phyloP scores from a whole-genome alignment of 768 basidiomycete genomes.

The Auriculariales sp. region DNA sequence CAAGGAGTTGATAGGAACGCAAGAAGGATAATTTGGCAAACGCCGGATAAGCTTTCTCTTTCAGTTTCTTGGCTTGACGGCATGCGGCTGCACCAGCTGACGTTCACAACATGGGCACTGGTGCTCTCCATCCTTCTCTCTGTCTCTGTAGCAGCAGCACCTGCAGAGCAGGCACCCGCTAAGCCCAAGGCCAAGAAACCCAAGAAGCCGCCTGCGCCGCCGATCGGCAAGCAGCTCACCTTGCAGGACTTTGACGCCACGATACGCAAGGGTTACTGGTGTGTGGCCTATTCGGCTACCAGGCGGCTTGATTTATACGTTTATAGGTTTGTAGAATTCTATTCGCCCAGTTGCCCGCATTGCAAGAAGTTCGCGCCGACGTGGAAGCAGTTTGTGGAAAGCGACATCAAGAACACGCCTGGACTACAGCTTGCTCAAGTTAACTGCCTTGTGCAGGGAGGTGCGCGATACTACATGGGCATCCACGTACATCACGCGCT shows the following conservation, averaged over 20 bases:
- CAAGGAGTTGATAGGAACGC: too few species aligned
- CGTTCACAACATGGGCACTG: too few species aligned
- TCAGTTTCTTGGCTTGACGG: too few species aligned
- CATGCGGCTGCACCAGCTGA: too few species aligned
- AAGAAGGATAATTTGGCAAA: too few species aligned
- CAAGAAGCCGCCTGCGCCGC: background rate
- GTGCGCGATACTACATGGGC: slow-evolving; percentile 24
- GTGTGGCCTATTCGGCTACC: slow-evolving; percentile 6
- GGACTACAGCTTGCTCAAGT: slow-evolving; percentile 66
- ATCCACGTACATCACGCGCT: background rate
- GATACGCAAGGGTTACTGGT: slow-evolving; percentile 48
- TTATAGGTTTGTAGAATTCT: slow-evolving; percentile 67
- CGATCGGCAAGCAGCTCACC: slow-evolving; percentile 22
- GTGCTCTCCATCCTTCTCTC: background rate
- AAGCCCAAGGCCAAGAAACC: background rate
- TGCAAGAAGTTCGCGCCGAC: slow-evolving; percentile 69
- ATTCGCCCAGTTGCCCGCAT: slow-evolving; percentile 73
- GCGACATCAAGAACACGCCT: slow-evolving; percentile 28
- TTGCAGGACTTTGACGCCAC: slow-evolving; percentile 44
- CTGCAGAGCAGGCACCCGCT: background rate
- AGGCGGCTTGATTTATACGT: background rate
- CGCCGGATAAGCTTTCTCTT: too few species aligned
- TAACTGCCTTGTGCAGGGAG: slow-evolving; percentile 64
- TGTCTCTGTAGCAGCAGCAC: background rate
- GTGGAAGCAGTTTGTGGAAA: slow-evolving; percentile 49